These are phyloP conservation scores for Xanthoconium purpureum DNA, from an alignment of 768 basidiomycete species.

Conservation along the genomic window DNA sequence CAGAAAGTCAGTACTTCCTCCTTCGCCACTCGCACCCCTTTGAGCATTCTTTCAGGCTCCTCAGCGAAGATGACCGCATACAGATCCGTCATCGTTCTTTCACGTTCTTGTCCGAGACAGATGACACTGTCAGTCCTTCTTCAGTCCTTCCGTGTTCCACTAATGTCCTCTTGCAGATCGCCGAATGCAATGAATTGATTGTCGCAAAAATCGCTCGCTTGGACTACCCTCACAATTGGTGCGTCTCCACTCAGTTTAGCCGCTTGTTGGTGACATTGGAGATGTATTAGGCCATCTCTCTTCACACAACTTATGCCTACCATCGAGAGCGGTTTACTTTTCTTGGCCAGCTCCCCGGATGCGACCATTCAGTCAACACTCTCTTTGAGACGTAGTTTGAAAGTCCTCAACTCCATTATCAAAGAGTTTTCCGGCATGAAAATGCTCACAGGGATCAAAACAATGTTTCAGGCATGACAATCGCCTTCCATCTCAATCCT, in stretches of 20 bases:
- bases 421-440: slow-evolving; percentile 72
- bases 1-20: slow-evolving; percentile 51
- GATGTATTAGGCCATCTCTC: slow-evolving; percentile 21
- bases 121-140: slow-evolving; percentile 60
- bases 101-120: slow-evolving; percentile 69
- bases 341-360: slow-evolving; percentile 42
- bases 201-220: slow-evolving; percentile 73
- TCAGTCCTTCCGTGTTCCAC: not conserved
- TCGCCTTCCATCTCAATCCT: not conserved
- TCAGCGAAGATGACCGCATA: slow-evolving; percentile 63
- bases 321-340: slow-evolving; percentile 53
- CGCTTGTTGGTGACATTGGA: not conserved
- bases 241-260: slow-evolving; percentile 14
- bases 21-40: not conserved
- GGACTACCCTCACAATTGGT: slow-evolving; percentile 78
- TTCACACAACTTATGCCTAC: slow-evolving; percentile 44
- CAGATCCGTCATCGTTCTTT: slow-evolving; percentile 66
- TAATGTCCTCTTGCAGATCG: slow-evolving; percentile 44
- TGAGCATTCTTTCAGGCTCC: slow-evolving; percentile 44
- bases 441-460: slow-evolving; percentile 64
- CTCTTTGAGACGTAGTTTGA: slow-evolving; percentile 56
- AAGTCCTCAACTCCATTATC: slow-evolving; percentile 60
- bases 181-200: slow-evolving; percentile 72
- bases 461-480: slow-evolving; percentile 55
- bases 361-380: slow-evolving; percentile 46